These are phyloP conservation scores for Nannochloris sp. DNA, from an alignment of 139 green algal species.

Conservation along the genomic window DNA sequence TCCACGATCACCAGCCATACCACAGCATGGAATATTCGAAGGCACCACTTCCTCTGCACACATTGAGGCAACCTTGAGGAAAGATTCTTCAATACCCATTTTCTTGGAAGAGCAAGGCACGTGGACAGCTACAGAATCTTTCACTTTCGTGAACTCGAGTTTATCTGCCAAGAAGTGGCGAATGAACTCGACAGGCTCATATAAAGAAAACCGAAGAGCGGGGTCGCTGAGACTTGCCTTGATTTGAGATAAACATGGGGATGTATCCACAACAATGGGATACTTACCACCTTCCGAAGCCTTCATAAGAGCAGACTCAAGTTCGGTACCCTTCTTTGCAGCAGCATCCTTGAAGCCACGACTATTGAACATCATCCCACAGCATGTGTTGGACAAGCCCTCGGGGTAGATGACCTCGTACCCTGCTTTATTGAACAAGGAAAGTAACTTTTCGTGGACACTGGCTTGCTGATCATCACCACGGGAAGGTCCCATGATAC, in stretches of 20 bases:
- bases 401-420: constrained; percentile 84
- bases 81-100: constrained; percentile 88
- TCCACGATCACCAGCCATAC: constrained; percentile 92
- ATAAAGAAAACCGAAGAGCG: constrained; percentile 75
- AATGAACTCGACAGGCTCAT: constrained; percentile 96
- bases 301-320: constrained; percentile 77
- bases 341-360: constrained; percentile 82
- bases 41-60: constrained; percentile 75
- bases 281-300: constrained; percentile 82
- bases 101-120: constrained; percentile 97
- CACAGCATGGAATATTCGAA: constrained; percentile 87
- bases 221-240: constrained; percentile 68
- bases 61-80: constrained; percentile 74
- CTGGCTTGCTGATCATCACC: constrained; percentile 55
- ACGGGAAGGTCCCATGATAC: constrained; percentile 86
- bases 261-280: constrained; percentile 90
- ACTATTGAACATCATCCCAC: constrained; percentile 94
- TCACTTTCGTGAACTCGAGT: constrained; percentile 79
- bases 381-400: constrained; percentile 32
- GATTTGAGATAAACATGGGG: constrained; percentile 80
- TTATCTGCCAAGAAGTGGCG: constrained; percentile 85
- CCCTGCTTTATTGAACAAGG: constrained; percentile 76
- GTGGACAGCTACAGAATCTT: constrained; percentile 82
- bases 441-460: constrained; percentile 90
- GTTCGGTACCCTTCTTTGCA: constrained; percentile 43